Evolutionary conservation across 306 rosid species (phyloP).

Genomic region (Cucumis melo): DNA sequence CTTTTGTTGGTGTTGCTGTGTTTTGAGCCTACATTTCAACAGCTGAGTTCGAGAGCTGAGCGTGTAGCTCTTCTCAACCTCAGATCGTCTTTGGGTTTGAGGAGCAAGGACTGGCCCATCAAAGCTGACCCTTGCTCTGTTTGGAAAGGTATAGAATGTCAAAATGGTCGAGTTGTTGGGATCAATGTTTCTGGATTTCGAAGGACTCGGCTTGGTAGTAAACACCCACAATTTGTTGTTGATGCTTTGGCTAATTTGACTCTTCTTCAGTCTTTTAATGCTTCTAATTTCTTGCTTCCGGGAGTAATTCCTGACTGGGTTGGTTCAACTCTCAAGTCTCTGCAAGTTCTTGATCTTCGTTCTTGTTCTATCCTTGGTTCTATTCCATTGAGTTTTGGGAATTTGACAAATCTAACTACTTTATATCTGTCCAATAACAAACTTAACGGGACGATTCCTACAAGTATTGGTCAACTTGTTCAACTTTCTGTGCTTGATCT

Average conservation of each 20-base stretch:
- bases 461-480: constrained; percentile 41
- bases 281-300: constrained; percentile 64
- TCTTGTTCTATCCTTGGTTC: constrained; percentile 49
- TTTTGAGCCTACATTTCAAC: constrained; percentile 47
- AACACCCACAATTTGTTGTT: constrained; percentile 57
- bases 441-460: constrained; percentile 52
- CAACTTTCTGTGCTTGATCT: constrained; percentile 67
- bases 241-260: constrained; percentile 70
- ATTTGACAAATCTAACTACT: constrained; percentile 40
- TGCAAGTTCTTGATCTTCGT: constrained; percentile 70
- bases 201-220: constrained; percentile 58
- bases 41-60: constrained; percentile 47
- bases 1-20: constrained; percentile 15
- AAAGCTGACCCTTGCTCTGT: constrained; percentile 64
- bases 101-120: constrained; percentile 76
- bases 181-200: constrained; percentile 71
- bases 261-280: constrained; percentile 50
- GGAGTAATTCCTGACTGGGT: constrained; percentile 70
- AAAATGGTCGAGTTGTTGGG: constrained; percentile 62
- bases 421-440: constrained; percentile 55
- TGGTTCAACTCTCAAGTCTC: constrained; percentile 31
- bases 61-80: constrained; percentile 47
- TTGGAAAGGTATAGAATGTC: constrained; percentile 59
- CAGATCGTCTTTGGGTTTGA: constrained; percentile 72
- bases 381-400: constrained; percentile 57